A percentile compares a stretch with the other conserved stretches of the same genome.
These are phyloP conservation scores for Blastomyces gilchristii DNA, from an alignment of 2,329 filamentous ascomycete species.

Conservation along the genomic window DNA sequence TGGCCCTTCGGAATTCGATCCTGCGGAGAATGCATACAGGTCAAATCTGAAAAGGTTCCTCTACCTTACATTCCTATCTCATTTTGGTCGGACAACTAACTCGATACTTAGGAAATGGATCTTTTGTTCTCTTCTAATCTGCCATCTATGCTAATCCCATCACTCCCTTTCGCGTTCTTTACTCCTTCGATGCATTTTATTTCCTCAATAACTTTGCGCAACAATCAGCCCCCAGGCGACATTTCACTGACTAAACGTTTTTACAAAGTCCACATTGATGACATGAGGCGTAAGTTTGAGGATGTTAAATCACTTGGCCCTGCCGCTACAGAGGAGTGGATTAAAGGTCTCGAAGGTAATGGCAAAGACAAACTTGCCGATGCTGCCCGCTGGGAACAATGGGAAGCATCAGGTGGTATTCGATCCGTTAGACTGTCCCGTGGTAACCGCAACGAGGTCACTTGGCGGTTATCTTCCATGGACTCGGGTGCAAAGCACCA, in stretches of 20 bases:
- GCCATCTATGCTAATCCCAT: slow-evolving; percentile 53
- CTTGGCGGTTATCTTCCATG: slow-evolving; percentile 3
- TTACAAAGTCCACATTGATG: slow-evolving; percentile 51
- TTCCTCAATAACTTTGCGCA: slow-evolving; percentile 45
- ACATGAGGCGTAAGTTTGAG: slow-evolving; percentile 52
- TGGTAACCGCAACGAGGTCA: background rate
- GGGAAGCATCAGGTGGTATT: slow-evolving; percentile 43
- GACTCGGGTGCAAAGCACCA: slow-evolving; percentile 8
- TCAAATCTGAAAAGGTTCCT: slow-evolving; percentile 55
- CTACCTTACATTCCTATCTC: slow-evolving; percentile 12
- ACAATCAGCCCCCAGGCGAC: slow-evolving; percentile 35
- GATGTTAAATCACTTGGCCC: slow-evolving; percentile 56
- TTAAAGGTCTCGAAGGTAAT: slow-evolving; percentile 58
- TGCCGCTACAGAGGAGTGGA: slow-evolving; percentile 64
- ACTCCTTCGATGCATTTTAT: slow-evolving; percentile 53
- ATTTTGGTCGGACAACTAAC: slow-evolving; percentile 19
- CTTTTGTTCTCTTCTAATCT: slow-evolving; percentile 52
- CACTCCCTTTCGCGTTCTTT: slow-evolving; percentile 59
- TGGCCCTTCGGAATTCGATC: slow-evolving; percentile 61
- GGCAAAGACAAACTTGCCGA: slow-evolving; percentile 53
- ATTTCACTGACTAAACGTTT: slow-evolving; percentile 56
- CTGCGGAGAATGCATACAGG: slow-evolving; percentile 56
- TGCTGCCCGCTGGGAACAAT: slow-evolving; percentile 63
- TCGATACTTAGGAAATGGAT: slow-evolving; percentile 52
- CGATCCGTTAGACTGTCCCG: slow-evolving; percentile 7